These are phyloP conservation scores for Begonia loranthoides DNA, from an alignment of 306 rosid genomes.

Conservation along the genomic window DNA sequence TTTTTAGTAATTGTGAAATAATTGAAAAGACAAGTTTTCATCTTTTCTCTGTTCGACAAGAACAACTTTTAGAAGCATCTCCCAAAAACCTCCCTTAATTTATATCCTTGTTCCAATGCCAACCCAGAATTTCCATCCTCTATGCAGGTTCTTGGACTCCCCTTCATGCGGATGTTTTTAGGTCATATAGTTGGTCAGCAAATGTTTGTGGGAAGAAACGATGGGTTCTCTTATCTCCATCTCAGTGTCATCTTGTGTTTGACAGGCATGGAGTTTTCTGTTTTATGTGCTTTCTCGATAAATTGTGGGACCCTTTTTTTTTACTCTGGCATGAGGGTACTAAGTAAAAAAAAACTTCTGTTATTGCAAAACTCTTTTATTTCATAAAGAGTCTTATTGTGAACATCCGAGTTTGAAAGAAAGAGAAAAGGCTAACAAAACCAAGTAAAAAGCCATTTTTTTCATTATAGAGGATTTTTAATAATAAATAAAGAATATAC, in stretches of 20 bases:
- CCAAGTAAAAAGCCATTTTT: not conserved
- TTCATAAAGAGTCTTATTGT: no score
- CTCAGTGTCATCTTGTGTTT: slow-evolving; percentile 64
- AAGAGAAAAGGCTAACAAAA: no score
- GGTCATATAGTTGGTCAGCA: slow-evolving; percentile 95
- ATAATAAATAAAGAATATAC: no score
- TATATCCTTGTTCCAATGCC: no score
- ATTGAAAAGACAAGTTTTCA: no score
- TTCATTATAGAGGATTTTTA: not conserved
- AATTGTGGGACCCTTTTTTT: slow-evolving; percentile 1
- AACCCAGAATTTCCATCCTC: slow-evolving; percentile 9
- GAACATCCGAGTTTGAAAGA: no score
- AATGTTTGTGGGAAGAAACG: slow-evolving; percentile 83
- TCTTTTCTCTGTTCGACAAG: no score
- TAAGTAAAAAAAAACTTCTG: no score
- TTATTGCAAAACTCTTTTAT: no score
- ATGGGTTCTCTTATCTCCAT: slow-evolving; percentile 82
- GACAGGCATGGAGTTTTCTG: slow-evolving; percentile 48
- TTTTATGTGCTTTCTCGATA: slow-evolving; percentile 2
- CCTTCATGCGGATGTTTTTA: slow-evolving; percentile 92
- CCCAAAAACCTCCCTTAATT: slow-evolving; percentile 4
- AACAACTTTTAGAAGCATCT: no score
- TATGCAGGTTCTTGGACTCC: slow-evolving; percentile 92
- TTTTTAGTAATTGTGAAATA: no score
- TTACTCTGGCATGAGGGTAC: no score